phyloP scores from a whole-genome alignment of 306 rosid species.

The Castanea mollissima region DNA sequence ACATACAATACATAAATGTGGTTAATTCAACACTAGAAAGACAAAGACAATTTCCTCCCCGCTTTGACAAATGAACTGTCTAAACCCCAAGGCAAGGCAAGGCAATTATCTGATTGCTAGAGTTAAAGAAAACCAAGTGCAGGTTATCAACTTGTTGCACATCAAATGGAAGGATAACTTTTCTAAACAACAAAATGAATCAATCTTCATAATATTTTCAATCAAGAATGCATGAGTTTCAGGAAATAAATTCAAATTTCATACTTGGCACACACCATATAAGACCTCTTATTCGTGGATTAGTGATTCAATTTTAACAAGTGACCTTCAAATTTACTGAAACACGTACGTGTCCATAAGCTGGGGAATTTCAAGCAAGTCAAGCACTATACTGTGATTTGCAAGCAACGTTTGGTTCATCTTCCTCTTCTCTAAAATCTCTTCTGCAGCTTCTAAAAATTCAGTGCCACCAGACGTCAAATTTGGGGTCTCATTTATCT shows the following conservation, averaged over 20 bases:
- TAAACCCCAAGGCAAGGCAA: not conserved
- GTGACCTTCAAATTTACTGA: not conserved
- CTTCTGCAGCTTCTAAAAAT: conserved; percentile 82
- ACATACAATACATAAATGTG: not conserved
- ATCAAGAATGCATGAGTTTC: not conserved
- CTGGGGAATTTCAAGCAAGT: conserved; percentile 97
- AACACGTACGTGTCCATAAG: conserved; percentile 89
- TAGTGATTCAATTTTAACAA: conserved; percentile 4
- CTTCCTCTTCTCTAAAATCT: conserved; percentile 91
- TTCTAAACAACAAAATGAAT: not conserved
- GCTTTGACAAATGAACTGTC: not conserved
- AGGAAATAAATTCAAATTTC: conserved; percentile 1
- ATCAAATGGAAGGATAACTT: not conserved
- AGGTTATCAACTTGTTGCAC: not conserved
- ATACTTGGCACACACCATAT: not conserved
- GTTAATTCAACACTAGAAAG: not conserved
- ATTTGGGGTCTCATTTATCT: conserved; percentile 83
- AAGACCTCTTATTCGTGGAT: not conserved
- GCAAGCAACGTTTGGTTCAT: conserved; percentile 94
- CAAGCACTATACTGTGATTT: conserved; percentile 92
- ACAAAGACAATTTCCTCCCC: not conserved
- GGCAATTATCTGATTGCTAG: not conserved
- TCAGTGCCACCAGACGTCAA: conserved; percentile 87
- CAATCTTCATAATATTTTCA: not conserved
- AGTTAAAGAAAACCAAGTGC: not conserved